phyloP scores from a whole-genome alignment of 2,329 filamentous ascomycete genomes.

The Thielaviopsis punctulata region DNA sequence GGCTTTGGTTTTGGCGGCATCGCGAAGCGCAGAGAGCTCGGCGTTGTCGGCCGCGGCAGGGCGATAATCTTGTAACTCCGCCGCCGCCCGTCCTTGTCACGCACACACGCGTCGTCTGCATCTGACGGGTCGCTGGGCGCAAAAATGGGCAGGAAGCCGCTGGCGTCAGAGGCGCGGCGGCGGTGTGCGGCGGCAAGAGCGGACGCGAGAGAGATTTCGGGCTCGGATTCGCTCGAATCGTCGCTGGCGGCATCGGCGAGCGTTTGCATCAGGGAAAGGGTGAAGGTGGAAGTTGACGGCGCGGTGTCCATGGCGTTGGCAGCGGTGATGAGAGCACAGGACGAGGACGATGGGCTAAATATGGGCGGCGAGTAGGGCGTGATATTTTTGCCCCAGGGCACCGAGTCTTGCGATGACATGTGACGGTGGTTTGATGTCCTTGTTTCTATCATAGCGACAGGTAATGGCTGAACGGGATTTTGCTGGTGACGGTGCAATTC shows the following conservation, averaged over 20 bases:
- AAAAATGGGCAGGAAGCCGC: conserved; percentile 10
- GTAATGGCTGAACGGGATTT: neutral
- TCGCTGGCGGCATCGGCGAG: neutral
- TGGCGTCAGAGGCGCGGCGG: conserved; percentile 3
- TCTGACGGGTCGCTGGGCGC: conserved; percentile 4
- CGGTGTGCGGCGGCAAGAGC: neutral
- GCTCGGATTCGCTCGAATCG: neutral
- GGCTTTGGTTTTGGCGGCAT: conserved; percentile 6
- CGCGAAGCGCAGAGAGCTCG: conserved; percentile 9
- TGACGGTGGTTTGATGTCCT: conserved; percentile 14
- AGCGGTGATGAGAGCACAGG: neutral
- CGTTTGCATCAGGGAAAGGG: neutral
- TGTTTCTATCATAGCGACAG: conserved; percentile 15
- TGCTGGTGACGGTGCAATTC: neutral
- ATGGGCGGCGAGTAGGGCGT: neutral
- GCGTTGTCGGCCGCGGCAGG: conserved; percentile 8
- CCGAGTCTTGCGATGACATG: conserved; percentile 1
- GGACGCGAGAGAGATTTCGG: neutral
- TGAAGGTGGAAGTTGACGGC: neutral
- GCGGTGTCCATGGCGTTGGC: neutral
- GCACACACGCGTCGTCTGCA: neutral
- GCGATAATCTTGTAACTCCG: conserved; percentile 10
- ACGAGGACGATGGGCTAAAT: neutral
- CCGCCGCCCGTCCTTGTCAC: conserved; percentile 5
- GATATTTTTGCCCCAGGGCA: conserved; percentile 9